A percentile compares a stretch with the other conserved stretches of the same genome.
Conservation (phyloP, 108 stramenopile species). For the Nannochloropsis gaditana region DNA sequence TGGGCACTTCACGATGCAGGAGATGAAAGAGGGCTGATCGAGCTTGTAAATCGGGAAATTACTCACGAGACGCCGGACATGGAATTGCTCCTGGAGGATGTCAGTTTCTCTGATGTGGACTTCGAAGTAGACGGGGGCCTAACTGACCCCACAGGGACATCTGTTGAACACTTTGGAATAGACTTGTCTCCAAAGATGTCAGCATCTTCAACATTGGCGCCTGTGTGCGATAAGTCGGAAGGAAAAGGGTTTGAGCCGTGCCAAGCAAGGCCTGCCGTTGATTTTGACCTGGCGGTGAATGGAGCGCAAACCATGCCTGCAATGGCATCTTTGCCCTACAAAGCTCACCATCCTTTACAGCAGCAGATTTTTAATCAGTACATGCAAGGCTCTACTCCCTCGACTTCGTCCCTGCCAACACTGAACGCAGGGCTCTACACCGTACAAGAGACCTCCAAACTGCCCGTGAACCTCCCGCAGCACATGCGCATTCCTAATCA, state of each 20-base stretch:
- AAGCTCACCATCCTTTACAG: background rate
- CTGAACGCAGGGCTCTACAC: background rate
- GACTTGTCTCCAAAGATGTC: too few species aligned
- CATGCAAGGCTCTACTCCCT: background rate
- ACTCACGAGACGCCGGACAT: background rate
- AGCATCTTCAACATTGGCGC: too few species aligned
- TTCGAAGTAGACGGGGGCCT: background rate
- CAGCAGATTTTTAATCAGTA: background rate
- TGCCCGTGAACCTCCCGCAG: too few species aligned
- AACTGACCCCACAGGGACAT: background rate
- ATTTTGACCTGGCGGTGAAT: too few species aligned
- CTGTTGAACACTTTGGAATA: too few species aligned
- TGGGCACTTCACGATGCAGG: background rate
- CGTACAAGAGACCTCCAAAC: too few species aligned
- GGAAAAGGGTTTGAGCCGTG: too few species aligned
- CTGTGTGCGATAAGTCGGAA: too few species aligned
- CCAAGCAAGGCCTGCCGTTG: too few species aligned
- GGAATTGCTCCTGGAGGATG: background rate
- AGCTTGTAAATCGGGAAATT: background rate
- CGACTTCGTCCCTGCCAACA: background rate
- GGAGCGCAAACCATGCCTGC: too few species aligned
- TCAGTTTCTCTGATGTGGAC: background rate
- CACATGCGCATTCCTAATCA: too few species aligned
- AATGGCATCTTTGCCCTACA: too few species aligned
- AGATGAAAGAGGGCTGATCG: background rate